Conservation (phyloP, 2,329 filamentous ascomycete genomes). For the Colletotrichum siamense region DNA sequence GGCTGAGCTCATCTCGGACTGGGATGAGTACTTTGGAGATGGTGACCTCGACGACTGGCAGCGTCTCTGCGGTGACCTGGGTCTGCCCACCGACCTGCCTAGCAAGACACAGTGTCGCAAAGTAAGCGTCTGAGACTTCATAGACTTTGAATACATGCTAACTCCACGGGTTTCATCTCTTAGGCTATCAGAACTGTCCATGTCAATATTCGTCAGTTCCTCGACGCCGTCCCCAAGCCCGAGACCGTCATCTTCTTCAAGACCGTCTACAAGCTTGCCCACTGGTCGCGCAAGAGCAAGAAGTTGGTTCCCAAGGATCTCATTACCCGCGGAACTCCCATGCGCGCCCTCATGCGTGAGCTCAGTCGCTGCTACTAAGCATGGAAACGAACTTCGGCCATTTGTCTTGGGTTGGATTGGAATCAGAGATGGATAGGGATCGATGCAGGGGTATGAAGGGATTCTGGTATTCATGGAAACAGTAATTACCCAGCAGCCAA, state of each 20-base stretch:
- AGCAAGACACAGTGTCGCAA: slow-evolving; percentile 52
- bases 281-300: slow-evolving; percentile 37
- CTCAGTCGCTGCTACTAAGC: neutral
- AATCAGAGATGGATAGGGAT: neutral
- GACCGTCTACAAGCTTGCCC: slow-evolving; percentile 34
- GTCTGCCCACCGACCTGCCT: slow-evolving; percentile 36
- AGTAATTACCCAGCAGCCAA: neutral
- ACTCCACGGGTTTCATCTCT: neutral
- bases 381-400: neutral
- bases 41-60: slow-evolving; percentile 47
- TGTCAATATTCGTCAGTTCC: slow-evolving; percentile 57
- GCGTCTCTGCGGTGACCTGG: slow-evolving; percentile 48
- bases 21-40: slow-evolving; percentile 35
- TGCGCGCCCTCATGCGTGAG: slow-evolving; percentile 36
- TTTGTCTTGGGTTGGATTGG: neutral
- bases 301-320: slow-evolving; percentile 51
- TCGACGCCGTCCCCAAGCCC: slow-evolving; percentile 36
- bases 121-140: slow-evolving; percentile 32
- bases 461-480: neutral
- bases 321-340: slow-evolving; percentile 44
- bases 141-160: neutral
- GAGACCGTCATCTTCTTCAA: slow-evolving; percentile 35
- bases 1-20: slow-evolving; percentile 12
- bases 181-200: slow-evolving; percentile 47
- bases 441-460: neutral